phyloP scores from a whole-genome alignment of 768 basidiomycete genomes.

The Boletales sp. region DNA sequence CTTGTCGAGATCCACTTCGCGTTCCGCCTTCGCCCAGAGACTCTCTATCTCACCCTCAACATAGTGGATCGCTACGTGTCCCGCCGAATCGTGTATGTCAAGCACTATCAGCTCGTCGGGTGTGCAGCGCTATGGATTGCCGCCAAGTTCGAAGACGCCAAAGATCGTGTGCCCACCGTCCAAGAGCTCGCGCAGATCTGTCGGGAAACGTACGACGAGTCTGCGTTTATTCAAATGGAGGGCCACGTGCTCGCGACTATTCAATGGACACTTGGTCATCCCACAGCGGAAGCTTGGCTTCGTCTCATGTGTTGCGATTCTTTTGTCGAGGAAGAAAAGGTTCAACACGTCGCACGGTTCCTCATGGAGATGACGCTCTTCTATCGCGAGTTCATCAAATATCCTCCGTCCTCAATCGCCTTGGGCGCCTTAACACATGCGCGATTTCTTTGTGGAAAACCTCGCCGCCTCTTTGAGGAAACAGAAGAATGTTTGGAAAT shows the following conservation, averaged over 20 bases:
- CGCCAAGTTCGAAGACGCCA: constrained; percentile 98
- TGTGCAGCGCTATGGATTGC: constrained; percentile 99
- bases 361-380: constrained; percentile 99
- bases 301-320: constrained; percentile 76
- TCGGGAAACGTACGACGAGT: constrained; percentile 94
- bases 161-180: constrained; percentile 95
- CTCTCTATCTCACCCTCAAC: constrained; percentile 96
- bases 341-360: constrained; percentile 95
- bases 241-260: constrained; percentile 95
- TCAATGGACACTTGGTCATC: constrained; percentile 95
- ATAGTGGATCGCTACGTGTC: constrained; percentile 99
- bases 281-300: constrained; percentile 97
- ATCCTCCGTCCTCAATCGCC: constrained; percentile 82
- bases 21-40: constrained; percentile 96
- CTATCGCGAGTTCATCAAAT: constrained; percentile 91
- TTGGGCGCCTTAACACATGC: constrained; percentile 87
- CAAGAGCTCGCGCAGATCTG: constrained; percentile 94
- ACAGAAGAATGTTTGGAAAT: constrained; percentile 81
- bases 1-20: constrained; percentile 98
- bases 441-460: constrained; percentile 80
- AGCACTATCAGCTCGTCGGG: constrained; percentile 98
- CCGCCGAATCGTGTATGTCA: constrained; percentile 96
- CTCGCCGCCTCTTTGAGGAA: constrained; percentile 78
- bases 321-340: constrained; percentile 78
- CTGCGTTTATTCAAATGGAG: constrained; percentile 99